Base-by-base conservation (phyloP, 495 filamentous ascomycete genomes). In the Daldinia vernicosa region DNA sequence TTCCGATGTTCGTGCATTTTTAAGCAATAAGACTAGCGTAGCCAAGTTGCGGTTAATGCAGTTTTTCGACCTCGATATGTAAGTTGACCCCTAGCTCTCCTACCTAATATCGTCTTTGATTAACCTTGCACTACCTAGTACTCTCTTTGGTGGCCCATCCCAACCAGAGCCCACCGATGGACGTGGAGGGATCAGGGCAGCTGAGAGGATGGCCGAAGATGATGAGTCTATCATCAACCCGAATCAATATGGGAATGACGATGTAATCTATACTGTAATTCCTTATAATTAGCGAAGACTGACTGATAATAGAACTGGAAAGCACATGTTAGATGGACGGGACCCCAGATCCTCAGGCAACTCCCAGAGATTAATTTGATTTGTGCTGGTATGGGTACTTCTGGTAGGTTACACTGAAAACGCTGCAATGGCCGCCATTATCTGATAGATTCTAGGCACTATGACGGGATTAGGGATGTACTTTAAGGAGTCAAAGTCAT, bases 311-410 rank as follows among this genome's bases (percentile, higher is more conserved):
- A 85, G 75, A 89, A 89, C 61, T 89, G 86, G 84, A 80, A 83
- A 66, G 77, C 87, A n/a, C 88, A 90, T 67, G 74, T 85, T 30
- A 82, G 83, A 47, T 89, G 87, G 87, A 89, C 87, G 0, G 88
- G 87, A 1, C 84, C 85, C 0, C 87, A 89, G 66, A 86, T 90
- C 53, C 78, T 83, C 63, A 82, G 77, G 61, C 87, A 90, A 61
- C 74, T 89, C 2, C 87, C 87, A 0, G 82, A 88, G 61, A 84
- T 89, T 63, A 87, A 84, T 57, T 78, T 90, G 4, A 79, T 90
- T 33, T 88, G 86, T 67, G 82, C 85, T 15, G 84, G 85, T 2
- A 83, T 90, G 78, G 88, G 88, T 14, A 90, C 86, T 3, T 77
- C 79, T 14, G 80, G 80, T 75, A 72, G 43, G 69, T 47, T 6